phyloP scores from a whole-genome alignment of 164 flowering plant species.

The Cinnamomum micranthum region DNA sequence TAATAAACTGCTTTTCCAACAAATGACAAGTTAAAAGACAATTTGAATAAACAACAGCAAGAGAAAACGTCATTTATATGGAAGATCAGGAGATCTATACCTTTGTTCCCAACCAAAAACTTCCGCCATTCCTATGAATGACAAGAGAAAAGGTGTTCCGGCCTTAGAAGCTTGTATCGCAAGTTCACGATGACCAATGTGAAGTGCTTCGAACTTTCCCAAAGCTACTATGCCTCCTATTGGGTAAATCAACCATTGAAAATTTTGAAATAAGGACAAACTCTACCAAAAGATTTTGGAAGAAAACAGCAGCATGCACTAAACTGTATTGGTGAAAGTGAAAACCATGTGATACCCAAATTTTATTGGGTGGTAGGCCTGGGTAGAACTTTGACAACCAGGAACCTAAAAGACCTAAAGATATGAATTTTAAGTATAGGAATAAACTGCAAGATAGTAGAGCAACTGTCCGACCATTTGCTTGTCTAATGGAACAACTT shows the following conservation, averaged over 20 bases:
- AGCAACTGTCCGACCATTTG: no score
- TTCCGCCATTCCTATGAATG: constrained; percentile 95
- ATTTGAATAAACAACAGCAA: neutral
- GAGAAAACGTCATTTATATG: neutral
- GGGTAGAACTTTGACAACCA: neutral
- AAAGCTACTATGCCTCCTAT: constrained; percentile 90
- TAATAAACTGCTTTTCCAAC: neutral
- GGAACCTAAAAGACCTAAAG: no score
- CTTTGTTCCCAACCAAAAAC: constrained; percentile 95
- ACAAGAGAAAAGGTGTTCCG: constrained; percentile 78
- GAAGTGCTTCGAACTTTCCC: constrained; percentile 99
- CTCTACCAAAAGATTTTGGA: neutral
- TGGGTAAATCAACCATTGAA: neutral
- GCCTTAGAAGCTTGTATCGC: constrained; percentile 85
- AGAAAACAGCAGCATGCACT: neutral
- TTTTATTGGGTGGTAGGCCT: neutral
- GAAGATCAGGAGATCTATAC: constrained; percentile 29
- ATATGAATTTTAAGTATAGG: no score
- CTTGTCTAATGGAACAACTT: no score
- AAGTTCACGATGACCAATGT: constrained; percentile 95
- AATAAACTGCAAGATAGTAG: no score
- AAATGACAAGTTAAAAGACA: neutral
- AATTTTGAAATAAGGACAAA: neutral
- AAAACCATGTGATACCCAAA: neutral
- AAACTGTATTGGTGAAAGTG: neutral